Evolutionary conservation across 139 green algal species (phyloP), one percentile per base, ranked within the genome.

Genomic region (Desmodesmus armatus): DNA sequence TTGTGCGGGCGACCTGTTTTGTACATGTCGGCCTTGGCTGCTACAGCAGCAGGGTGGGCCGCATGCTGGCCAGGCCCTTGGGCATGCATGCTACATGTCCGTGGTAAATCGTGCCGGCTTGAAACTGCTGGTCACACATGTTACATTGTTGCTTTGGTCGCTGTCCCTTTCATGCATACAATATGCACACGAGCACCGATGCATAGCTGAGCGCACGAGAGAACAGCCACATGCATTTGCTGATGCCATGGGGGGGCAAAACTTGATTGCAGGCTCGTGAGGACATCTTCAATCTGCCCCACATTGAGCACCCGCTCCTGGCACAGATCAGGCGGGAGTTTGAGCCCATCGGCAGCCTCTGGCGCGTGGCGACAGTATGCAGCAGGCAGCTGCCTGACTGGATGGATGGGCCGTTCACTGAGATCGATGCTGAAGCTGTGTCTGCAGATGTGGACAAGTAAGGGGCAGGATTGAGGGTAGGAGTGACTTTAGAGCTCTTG

Each of bases 371-470:
- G 51, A 55, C 51, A 9, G 87, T 93, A 63, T 92, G 94, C 80
- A 92, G 79, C 35, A 87, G 58, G 29, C 79, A 43, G n/a, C 82
- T 96, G 80, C 92, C 94, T 21, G 91, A 92, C 73, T 96, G 93
- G 93, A 93, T 96, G 92, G 92, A 95, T 47, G 89, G 89, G 0
- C 91, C 94, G 2, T 97, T 97, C 88, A 86, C 83, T 21, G 91
- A 94, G 84, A 92, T 97, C 21, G 90, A 96, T 72, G 91, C 93
- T 3, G 93, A 96, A 74, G 43, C 85, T 39, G 80, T 95, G 51
- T 86, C 91, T 63, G 58, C 74, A 73, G 60, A 78, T 70, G 83
- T 83, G 35, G 80, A 85, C 66, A 85, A 62, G 80, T 85, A 73
- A 65, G 78, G 17, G 43, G 60, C 60, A 69, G 23, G 47, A 67